Evolutionary conservation across 768 basidiomycete species (phyloP), one percentile per base, ranked within the genome.

Genomic region (Boletus pseudopeckii): DNA sequence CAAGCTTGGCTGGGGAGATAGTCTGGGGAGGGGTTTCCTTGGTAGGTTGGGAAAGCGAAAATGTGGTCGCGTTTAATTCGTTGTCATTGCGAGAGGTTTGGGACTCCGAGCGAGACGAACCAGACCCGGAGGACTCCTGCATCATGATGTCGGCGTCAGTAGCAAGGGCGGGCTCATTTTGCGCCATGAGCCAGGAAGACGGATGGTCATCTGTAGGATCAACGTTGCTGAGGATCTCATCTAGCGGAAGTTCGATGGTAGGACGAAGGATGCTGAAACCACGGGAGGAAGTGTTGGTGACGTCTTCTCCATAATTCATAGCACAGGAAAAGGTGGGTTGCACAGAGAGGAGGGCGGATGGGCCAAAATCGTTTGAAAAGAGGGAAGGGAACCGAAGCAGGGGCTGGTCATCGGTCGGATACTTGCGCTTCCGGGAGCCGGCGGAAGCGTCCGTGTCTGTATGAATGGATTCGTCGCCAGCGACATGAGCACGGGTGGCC

Each of bases 231-330:
- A 92, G 79, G 54, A 92, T 77, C 56, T 93, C 90, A 59, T 93
- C 90, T n/a, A 92, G 80, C 5, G 87, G 85, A 26, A 92, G 81
- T 66, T 92, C 90, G 64, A 92, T 91, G 40, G 91, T 92, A 0
- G 90, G 91, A 11, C 90, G 83, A 20, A 71, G 50, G 56, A 92
- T 83, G 69, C 78, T 79, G 63, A 90, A 80, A 33, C 77, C 72
- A 52, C 82, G 79, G 22, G 80, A 74, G 53, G 67, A 64, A 18
- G 74, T 70, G 56, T 75, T 72, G 63, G 73, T 80, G 62, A 84
- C 75, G 45, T 84, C 88, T 71, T 91, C 90, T 50, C 88, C 90
- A 68, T 91, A 91, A 63, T 83, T 88, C 80, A 85, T 80, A 50
- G 78, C 68, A 56, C 76, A 84, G 67, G 85, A 80, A 34, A 82